Evolutionary conservation across 1,284 basidiomycete species (phyloP).

Genomic region (Heterobasidion annosum): DNA sequence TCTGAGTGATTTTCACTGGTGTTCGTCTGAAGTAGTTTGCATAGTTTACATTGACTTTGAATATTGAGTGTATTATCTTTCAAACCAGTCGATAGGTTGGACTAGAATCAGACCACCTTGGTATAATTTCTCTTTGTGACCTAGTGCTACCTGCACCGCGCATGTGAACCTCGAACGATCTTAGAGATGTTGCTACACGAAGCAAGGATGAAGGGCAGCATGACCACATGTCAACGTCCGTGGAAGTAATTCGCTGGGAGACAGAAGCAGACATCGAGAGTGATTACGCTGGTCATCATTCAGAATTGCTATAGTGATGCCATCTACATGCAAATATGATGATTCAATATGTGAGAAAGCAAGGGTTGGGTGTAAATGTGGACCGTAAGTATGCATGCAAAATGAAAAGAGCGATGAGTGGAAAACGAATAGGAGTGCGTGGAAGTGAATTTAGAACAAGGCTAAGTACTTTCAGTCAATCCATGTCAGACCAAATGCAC

Average conservation of each 20-base stretch:
- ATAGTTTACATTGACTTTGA: too few relatives aligned
- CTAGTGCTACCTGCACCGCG: too few relatives aligned
- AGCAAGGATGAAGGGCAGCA: too few relatives aligned
- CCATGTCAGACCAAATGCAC: background rate
- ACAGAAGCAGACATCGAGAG: background rate
- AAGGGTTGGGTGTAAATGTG: slow-evolving; percentile 19
- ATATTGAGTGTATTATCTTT: too few relatives aligned
- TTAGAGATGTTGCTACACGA: too few relatives aligned
- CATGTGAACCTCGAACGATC: too few relatives aligned
- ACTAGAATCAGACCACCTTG: too few relatives aligned
- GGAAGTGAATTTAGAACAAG: background rate
- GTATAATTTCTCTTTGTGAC: too few relatives aligned
- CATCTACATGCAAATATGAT: slow-evolving; percentile 20
- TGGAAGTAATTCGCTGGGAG: background rate
- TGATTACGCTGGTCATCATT: slow-evolving; percentile 11
- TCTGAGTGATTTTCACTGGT: too few relatives aligned
- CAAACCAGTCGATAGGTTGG: too few relatives aligned
- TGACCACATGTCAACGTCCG: too few relatives aligned
- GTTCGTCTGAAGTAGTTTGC: too few relatives aligned
- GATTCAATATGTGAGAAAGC: slow-evolving; percentile 7
- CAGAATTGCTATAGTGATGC: slow-evolving; percentile 24
- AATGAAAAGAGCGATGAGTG: background rate
- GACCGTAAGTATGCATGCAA: slow-evolving; percentile 1
- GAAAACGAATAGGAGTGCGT: background rate
- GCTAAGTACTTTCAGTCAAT: background rate